Conservation (phyloP, 768 basidiomycete species). For the Boletus rubropictus region DNA sequence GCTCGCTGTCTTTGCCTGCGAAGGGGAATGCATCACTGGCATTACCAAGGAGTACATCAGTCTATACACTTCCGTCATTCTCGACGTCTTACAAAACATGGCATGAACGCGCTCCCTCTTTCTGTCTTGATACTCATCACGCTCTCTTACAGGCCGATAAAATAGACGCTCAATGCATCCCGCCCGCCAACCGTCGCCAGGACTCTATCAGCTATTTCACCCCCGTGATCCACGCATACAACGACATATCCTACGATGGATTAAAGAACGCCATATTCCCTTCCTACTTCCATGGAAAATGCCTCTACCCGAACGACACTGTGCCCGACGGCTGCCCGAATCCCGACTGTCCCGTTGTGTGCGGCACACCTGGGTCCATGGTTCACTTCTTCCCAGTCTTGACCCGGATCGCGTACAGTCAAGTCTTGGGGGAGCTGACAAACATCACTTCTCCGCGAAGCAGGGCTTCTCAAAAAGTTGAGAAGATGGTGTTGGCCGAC, state of each 20-base stretch:
- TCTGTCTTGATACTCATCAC: background rate
- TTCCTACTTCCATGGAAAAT: constrained; percentile 72
- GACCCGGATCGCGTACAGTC: constrained; percentile 43
- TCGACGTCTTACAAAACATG: constrained; percentile 34
- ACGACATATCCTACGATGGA: constrained; percentile 36
- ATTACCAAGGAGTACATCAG: constrained; percentile 51
- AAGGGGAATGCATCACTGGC: constrained; percentile 61
- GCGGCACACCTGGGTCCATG: constrained; percentile 78
- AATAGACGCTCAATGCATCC: constrained; percentile 32
- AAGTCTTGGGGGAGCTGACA: constrained; percentile 33
- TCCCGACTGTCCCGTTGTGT: constrained; percentile 71
- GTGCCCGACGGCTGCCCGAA: constrained; percentile 72
- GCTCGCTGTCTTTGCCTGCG: constrained; percentile 50
- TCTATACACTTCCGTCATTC: constrained; percentile 45
- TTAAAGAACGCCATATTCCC: constrained; percentile 61
- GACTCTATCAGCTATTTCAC: constrained; percentile 35
- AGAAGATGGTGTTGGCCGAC: constrained; percentile 38
- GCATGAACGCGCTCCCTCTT: constrained; percentile 31
- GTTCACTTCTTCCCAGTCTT: constrained; percentile 59
- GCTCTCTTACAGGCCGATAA: constrained; percentile 29
- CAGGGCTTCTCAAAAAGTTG: constrained; percentile 38
- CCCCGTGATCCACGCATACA: constrained; percentile 45
- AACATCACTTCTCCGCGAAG: constrained; percentile 35
- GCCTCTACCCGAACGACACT: constrained; percentile 44
- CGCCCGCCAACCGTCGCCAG: constrained; percentile 19